Conservation (phyloP, 1,284 basidiomycete species). For the Papiliotrema laurentii region DNA sequence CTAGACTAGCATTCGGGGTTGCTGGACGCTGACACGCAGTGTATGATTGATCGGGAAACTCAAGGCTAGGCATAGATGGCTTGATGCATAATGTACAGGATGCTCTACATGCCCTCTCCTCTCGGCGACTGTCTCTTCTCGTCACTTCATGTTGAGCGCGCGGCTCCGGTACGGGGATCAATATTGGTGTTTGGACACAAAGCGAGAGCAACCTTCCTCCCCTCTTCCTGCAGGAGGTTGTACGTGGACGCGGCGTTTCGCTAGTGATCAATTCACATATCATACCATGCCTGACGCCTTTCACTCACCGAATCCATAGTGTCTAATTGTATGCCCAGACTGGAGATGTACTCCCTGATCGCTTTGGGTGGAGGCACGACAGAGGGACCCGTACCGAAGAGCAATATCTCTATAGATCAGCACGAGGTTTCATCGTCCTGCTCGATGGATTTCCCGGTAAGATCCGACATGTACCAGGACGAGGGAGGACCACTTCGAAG, state of each 20-base stretch:
- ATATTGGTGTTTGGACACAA: slow-evolving; percentile 62
- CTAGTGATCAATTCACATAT: slow-evolving; percentile 46
- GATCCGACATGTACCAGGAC: no score
- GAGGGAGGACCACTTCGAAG: slow-evolving; percentile 74
- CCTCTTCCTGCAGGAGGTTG: slow-evolving; percentile 88
- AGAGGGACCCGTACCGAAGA: slow-evolving; percentile 79
- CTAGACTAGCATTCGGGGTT: no score
- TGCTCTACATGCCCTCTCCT: no score
- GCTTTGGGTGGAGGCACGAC: slow-evolving; percentile 66
- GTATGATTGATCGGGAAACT: background rate
- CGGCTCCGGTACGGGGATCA: slow-evolving; percentile 36
- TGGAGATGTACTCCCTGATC: slow-evolving; percentile 65
- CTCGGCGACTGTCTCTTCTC: no score
- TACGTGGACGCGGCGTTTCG: slow-evolving; percentile 91
- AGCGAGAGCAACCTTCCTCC: slow-evolving; percentile 82
- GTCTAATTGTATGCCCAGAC: slow-evolving; percentile 82
- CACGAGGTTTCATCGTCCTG: no score
- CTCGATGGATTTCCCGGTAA: no score
- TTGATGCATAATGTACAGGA: background rate
- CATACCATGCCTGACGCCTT: background rate
- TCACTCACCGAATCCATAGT: slow-evolving; percentile 84
- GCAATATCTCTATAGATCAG: slow-evolving; percentile 74
- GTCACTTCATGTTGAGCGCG: no score
- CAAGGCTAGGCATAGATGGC: background rate
- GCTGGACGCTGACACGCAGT: background rate